Base-by-base conservation (phyloP, 2,329 filamentous ascomycete species). In the Harringtonia aguacate region DNA sequence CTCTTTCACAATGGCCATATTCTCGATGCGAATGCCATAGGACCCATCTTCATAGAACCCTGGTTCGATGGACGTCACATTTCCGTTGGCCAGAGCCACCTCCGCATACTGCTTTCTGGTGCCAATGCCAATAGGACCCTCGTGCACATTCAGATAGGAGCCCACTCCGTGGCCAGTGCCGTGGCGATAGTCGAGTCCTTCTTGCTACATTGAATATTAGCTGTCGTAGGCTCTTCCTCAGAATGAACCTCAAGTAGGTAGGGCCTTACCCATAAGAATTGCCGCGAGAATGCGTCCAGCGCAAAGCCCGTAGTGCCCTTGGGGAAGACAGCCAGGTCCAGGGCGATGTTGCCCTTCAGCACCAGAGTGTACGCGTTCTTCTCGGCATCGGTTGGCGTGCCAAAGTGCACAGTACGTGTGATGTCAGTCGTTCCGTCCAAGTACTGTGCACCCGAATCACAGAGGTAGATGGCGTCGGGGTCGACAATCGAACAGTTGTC, bases 381-480 rank as follows among this genome's bases (percentile, higher is more conserved):
- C 64, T 98, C 89, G 57, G 84, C 83, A 4, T 80, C 77, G 0
- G 84, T 86, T 1, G 92, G 92, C 22, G 79, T 74, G 38, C 87
- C 86, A 59, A 97, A 97, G 58, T 98, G 92, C 33, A 95, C 69
- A 1, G 92, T 98, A 35, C 92, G 76, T 6, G 92, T 98, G 1
- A 87, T 94, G 58, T 98, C 92, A 0, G 92, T 98, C 1, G 92
- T 98, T 45, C 92, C 92, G 60, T 98, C 92, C 3, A 84, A 72
- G 56, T 90, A 98, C 61, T 98, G 92, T n/a, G 86, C 92, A 20
- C 92, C 92, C 20, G 92, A 97, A 62, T 98, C 92, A 60, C 92
- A 98, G 3, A 98, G 77, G 57, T 98, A 98, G 46, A 98, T 79
- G 14, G 81, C 80, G 8, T 79, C 78, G 0, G 87, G 86, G 53